Evolutionary conservation across 1,284 basidiomycete genomes (phyloP), one percentile per base, ranked within the genome.

Genomic region (Ustilago hordei): DNA sequence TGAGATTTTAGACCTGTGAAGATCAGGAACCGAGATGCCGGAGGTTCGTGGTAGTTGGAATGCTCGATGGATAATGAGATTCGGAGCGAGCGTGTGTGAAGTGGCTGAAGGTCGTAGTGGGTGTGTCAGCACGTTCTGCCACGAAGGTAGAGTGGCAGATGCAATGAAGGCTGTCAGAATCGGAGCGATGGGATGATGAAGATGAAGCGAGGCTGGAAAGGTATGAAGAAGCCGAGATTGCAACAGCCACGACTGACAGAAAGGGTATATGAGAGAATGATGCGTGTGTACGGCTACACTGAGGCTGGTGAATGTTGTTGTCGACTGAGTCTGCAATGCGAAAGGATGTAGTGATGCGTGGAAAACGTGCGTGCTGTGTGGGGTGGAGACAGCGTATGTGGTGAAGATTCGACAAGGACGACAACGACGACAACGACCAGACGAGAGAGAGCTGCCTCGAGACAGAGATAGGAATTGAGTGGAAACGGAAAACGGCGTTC

Each of bases 131-230:
- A 19, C 43, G 43, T 19, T 7, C 19, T 6, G n/a, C 19, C 7
- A 19, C 31, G 5, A 28, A 15, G 48, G 48, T 13, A 28, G 48
- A 15, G 23, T 3, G 23, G 23, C 3, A 28, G 23, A 28, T 28
- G 23, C 23, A 28, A 28, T 28, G 23, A 28, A 28, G 23, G 31
- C 15, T 50, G 48, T 13, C 17, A 31, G 28, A 50, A 50, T 28
- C 48, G 48, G 15, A 17, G 28, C 48, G 48, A 28, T 50, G 48
- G 31, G 63, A 12, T 12, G 54, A 55, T 47, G 64, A 48, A 45
- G 52, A 43, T 34, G 23, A 32, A 50, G 48, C 6, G 6, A 13
- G 48, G 48, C 48, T 35, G 41, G 9, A 43, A 23, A 41, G 43
- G 23, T 34, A 17, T 17, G 38, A 52, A 28, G 28, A 43, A 19